These are phyloP conservation scores for Scedosporium apiospermum DNA, from an alignment of 2,329 filamentous ascomycete genomes.

Conservation along the genomic window DNA sequence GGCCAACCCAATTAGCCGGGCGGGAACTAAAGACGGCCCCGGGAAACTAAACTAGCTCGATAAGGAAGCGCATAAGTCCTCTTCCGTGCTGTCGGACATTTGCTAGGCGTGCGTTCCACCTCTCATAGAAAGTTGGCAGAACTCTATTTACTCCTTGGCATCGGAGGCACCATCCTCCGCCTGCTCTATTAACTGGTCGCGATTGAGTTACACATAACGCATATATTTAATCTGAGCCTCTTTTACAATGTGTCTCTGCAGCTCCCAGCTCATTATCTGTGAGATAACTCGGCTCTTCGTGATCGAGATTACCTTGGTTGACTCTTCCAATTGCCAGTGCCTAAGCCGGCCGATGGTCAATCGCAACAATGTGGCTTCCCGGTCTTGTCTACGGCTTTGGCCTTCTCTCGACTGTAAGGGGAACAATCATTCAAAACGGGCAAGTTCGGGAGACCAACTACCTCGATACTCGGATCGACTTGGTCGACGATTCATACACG, in stretches of 20 bases:
- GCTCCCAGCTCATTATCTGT: not conserved
- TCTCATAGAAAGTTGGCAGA: not conserved
- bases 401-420: conserved; percentile 11
- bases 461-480: conserved; percentile 27
- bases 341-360: not conserved
- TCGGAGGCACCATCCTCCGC: not conserved
- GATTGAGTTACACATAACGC: not conserved
- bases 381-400: conserved; percentile 11
- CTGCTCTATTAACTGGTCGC: not conserved
- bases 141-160: not conserved
- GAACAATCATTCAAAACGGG: conserved; percentile 29
- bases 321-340: not conserved
- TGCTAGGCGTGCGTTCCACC: not conserved
- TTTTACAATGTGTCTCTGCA: not conserved
- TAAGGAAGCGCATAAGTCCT: not conserved
- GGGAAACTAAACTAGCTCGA: not conserved
- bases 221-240: not conserved
- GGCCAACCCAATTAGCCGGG: not conserved
- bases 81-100: not conserved
- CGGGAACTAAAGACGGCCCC: not conserved
- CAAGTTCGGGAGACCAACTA: conserved; percentile 30
- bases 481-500: conserved; percentile 21
- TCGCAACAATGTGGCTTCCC: conserved; percentile 4
- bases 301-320: too few relatives aligned
- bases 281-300: not conserved